Evolutionary conservation across 305 asterid species (phyloP).

Genomic region (Fraxinus velutina): DNA sequence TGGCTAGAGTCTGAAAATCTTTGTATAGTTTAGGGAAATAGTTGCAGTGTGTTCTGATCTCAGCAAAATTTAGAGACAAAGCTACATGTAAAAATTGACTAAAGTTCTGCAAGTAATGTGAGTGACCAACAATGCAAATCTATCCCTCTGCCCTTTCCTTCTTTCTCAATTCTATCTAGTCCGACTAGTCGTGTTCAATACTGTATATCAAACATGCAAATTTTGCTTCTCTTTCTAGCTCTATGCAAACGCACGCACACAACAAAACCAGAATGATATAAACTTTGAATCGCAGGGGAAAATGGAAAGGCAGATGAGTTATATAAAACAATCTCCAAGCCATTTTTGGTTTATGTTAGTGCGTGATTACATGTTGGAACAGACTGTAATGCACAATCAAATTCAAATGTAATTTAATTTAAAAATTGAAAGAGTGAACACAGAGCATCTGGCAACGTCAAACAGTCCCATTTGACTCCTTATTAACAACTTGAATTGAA

Average conservation of each 20-base stretch:
- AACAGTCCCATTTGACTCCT: neutral
- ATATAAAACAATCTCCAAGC: neutral
- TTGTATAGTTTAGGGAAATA: neutral
- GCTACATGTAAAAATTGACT: neutral
- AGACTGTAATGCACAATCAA: neutral
- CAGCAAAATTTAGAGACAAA: neutral
- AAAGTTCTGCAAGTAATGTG: neutral
- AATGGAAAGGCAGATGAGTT: neutral
- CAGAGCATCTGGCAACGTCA: neutral
- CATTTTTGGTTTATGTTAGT: neutral
- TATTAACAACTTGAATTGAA: neutral
- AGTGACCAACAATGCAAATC: neutral
- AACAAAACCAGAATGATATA: neutral
- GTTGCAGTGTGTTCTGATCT: neutral
- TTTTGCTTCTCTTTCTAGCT: neutral
- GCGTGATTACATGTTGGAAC: neutral
- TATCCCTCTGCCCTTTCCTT: neutral
- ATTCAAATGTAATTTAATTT: neutral
- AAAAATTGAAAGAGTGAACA: neutral
- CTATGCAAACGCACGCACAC: neutral
- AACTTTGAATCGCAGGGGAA: neutral
- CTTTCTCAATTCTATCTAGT: neutral
- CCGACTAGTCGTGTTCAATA: neutral
- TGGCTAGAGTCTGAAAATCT: neutral
- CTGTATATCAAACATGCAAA: neutral